phyloP scores from a whole-genome alignment of 352 stramenopile genomes.

The Pythium folliculosum region DNA sequence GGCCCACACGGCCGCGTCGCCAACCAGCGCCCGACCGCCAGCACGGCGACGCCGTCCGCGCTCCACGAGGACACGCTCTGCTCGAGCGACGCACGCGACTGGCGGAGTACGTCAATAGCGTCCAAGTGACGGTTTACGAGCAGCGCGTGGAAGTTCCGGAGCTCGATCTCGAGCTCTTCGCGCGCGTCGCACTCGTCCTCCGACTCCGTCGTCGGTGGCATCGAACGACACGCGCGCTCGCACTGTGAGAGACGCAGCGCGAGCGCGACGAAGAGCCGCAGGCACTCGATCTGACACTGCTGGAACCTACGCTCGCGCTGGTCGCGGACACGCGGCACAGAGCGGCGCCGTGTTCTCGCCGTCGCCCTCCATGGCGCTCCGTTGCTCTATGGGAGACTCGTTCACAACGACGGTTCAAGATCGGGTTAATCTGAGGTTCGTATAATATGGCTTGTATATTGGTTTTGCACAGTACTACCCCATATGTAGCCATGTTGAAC shows the following conservation, averaged over 20 bases:
- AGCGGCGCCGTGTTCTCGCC: background rate
- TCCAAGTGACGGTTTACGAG: constrained; percentile 14
- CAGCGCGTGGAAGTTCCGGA: constrained; percentile 30
- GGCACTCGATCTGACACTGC: constrained; percentile 13
- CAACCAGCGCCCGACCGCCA: constrained; percentile 22
- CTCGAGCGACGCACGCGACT: constrained; percentile 6
- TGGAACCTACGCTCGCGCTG: constrained; percentile 1
- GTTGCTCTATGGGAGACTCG: too few relatives aligned
- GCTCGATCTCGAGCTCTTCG: constrained; percentile 29
- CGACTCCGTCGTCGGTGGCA: background rate
- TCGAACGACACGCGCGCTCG: background rate
- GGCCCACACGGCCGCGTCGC: constrained; percentile 21
- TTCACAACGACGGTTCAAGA: constrained; percentile 27
- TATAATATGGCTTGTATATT: constrained; percentile 15
- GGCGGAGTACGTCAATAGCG: constrained; percentile 11
- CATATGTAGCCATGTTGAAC: constrained; percentile 25
- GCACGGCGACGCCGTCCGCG: background rate
- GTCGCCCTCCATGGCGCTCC: too few relatives aligned
- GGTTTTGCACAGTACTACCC: background rate
- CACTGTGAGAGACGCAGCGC: constrained; percentile 21
- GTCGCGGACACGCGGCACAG: background rate
- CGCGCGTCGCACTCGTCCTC: constrained; percentile 10
- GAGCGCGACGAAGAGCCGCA: constrained; percentile 26
- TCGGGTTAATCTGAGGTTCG: background rate
- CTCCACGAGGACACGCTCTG: constrained; percentile 21